phyloP scores from a whole-genome alignment of 441 rosid species.

The Croton laevigatus region DNA sequence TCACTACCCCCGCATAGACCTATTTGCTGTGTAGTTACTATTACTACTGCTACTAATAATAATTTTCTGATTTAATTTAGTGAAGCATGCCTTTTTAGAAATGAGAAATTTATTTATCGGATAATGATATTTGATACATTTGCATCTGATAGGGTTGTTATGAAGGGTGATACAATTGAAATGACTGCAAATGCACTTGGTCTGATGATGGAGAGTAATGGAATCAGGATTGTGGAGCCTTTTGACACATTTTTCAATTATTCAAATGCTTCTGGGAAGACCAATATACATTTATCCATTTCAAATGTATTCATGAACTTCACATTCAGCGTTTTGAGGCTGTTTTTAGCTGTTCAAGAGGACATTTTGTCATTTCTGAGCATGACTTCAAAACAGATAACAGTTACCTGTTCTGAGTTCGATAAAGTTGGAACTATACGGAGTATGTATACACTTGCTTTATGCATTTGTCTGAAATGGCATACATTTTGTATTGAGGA shows the following conservation, averaged over 20 bases:
- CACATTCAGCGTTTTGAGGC: constrained; percentile 87
- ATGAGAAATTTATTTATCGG: constrained; percentile 17
- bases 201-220: constrained; percentile 95
- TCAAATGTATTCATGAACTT: constrained; percentile 95
- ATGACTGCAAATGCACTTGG: constrained; percentile 82
- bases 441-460: constrained; percentile 44
- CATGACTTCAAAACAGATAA: constrained; percentile 84
- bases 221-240: constrained; percentile 93
- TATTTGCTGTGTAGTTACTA: background rate
- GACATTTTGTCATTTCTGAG: constrained; percentile 87
- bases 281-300: constrained; percentile 64
- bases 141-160: constrained; percentile 52
- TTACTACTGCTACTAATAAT: too few species aligned
- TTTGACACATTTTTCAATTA: constrained; percentile 74
- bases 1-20: too few species aligned
- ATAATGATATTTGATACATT: constrained; percentile 25
- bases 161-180: constrained; percentile 74
- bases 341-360: constrained; percentile 93
- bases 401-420: constrained; percentile 79
- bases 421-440: constrained; percentile 85
- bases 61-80: background rate
- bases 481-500: constrained; percentile 17
- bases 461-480: constrained; percentile 7
- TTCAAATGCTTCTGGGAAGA: constrained; percentile 92
- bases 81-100: background rate